Percentiles rank a stretch among this genome's conserved stretches.
Conservation (phyloP, 768 basidiomycete species). For the Tubosaeta sp. region DNA sequence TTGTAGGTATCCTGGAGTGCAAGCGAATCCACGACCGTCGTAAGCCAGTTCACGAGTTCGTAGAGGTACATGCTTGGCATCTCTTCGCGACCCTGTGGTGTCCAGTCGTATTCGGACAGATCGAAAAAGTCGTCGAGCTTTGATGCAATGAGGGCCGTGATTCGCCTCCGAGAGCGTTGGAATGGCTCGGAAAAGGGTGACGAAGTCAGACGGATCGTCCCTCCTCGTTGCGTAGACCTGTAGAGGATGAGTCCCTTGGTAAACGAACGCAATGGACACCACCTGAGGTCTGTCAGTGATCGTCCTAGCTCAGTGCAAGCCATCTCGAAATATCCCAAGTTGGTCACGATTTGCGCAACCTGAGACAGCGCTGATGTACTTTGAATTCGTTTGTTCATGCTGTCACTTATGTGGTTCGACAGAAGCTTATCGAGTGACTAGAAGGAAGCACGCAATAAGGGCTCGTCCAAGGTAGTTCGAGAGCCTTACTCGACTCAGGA, state of each 20-base stretch:
- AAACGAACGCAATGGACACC: not conserved
- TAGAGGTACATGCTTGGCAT: conserved; percentile 92
- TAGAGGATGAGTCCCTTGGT: not conserved
- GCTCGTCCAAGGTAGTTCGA: not conserved
- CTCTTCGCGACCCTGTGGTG: conserved; percentile 61
- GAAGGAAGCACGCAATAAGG: not conserved
- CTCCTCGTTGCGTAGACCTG: conserved; percentile 81
- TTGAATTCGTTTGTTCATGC: conserved; percentile 69
- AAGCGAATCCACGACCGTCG: conserved; percentile 89
- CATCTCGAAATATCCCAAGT: conserved; percentile 86
- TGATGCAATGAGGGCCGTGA: conserved; percentile 77
- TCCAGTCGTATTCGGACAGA: conserved; percentile 94
- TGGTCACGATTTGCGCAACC: conserved; percentile 88
- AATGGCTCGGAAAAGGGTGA: conserved; percentile 68
- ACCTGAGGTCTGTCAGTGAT: conserved; percentile 81
- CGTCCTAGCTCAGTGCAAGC: conserved; percentile 83
- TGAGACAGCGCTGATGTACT: conserved; percentile 80
- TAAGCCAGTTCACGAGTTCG: conserved; percentile 94
- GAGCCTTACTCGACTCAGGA: conserved; percentile 71
- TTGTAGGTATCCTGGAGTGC: conserved; percentile 81
- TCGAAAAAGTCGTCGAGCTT: conserved; percentile 97
- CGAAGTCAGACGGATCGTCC: conserved; percentile 67
- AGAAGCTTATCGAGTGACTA: conserved; percentile 87
- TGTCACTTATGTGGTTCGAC: conserved; percentile 67
- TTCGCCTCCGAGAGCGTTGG: conserved; percentile 64